A percentile compares a stretch with the other conserved stretches of the same genome.
Evolutionary conservation across 495 filamentous ascomycete species (phyloP).

Genomic region (Podospora comata): DNA sequence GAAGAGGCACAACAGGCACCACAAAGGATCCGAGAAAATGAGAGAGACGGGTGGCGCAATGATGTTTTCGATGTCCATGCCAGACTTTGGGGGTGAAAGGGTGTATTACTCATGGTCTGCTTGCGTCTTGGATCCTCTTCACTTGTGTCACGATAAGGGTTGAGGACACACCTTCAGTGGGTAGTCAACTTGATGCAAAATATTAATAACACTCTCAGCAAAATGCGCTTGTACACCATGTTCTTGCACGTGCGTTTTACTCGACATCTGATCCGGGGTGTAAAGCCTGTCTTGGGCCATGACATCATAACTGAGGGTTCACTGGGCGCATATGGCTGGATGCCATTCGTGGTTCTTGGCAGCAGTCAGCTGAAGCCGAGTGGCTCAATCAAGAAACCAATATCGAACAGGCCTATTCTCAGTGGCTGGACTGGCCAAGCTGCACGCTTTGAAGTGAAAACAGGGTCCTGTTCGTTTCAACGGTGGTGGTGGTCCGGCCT

Average conservation of each 20-base stretch:
- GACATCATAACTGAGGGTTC: background rate
- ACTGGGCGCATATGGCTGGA: background rate
- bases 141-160: too few relatives aligned
- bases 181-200: too few relatives aligned
- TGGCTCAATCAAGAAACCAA: background rate
- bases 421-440: background rate
- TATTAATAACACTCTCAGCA: too few relatives aligned
- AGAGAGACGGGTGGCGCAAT: constrained; percentile 80
- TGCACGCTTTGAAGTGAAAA: background rate
- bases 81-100: constrained; percentile 18
- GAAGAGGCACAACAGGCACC: constrained; percentile 67
- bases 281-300: background rate
- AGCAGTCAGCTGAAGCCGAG: background rate
- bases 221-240: too few relatives aligned
- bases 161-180: too few relatives aligned
- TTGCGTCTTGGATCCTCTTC: too few relatives aligned
- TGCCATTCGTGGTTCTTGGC: background rate
- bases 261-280: background rate
- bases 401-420: background rate
- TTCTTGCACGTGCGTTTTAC: background rate
- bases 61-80: constrained; percentile 72
- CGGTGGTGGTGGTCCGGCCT: background rate
- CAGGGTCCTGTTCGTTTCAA: background rate
- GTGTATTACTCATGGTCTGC: background rate
- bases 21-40: constrained; percentile 55